These are phyloP conservation scores for Aquilaria sinensis DNA, from an alignment of 345 rosid genomes.

Conservation along the genomic window DNA sequence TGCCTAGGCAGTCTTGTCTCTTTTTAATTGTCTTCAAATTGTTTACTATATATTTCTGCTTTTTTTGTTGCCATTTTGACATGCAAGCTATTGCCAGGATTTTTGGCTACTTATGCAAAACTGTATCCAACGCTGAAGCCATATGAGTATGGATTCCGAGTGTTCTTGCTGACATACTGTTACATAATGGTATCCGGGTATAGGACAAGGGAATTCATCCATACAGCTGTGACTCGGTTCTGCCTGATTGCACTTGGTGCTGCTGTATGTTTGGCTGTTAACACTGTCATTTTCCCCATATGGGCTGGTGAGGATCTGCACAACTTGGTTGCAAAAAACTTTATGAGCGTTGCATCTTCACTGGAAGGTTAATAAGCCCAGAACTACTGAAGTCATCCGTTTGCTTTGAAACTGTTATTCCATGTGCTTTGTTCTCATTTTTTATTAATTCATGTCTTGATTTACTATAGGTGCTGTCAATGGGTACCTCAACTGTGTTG, in stretches of 20 bases:
- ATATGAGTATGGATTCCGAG: constrained; percentile 88
- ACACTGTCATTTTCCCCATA: constrained; percentile 84
- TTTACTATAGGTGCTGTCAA: constrained; percentile 56
- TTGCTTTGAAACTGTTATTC: background rate
- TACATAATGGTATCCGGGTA: constrained; percentile 79
- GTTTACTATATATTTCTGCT: no score
- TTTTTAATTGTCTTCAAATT: background rate
- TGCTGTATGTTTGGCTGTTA: constrained; percentile 62
- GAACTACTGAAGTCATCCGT: background rate
- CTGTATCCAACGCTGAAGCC: constrained; percentile 83
- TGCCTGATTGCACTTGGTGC: constrained; percentile 87
- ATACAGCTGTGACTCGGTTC: constrained; percentile 72
- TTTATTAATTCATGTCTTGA: constrained; percentile 12
- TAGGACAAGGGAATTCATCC: constrained; percentile 62
- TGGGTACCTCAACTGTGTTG: constrained; percentile 63
- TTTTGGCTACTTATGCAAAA: constrained; percentile 61
- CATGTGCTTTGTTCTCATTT: background rate
- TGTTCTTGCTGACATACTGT: constrained; percentile 82
- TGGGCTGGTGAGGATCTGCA: constrained; percentile 99
- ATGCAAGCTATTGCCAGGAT: constrained; percentile 45
- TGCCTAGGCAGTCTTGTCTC: constrained; percentile 6
- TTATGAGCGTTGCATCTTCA: constrained; percentile 73
- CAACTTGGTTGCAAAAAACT: constrained; percentile 76
- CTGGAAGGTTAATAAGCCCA: constrained; percentile 57
- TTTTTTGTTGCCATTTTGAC: constrained; percentile 4